Conservation (phyloP, 2,329 filamentous ascomycete species). For the Colletotrichum agaves region DNA sequence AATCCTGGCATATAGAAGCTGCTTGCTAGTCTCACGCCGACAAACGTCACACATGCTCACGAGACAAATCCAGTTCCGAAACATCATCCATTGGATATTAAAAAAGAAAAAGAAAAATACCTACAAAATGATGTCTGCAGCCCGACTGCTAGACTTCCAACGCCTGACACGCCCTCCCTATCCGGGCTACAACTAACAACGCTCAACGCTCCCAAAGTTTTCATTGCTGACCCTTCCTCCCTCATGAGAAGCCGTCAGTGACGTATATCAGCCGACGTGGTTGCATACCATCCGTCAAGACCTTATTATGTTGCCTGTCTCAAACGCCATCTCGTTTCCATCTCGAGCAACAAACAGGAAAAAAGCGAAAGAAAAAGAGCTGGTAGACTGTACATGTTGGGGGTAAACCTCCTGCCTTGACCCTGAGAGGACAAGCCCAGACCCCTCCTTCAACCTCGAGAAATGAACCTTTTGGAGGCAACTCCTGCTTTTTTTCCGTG, state of each 20-base stretch:
- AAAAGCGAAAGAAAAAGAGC: conserved; percentile 2
- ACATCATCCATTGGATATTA: conserved; percentile 33
- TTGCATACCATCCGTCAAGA: conserved; percentile 33
- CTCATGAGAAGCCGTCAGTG: conserved; percentile 21
- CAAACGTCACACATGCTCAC: too few species aligned
- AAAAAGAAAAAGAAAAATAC: background rate
- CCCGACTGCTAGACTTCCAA: conserved; percentile 29
- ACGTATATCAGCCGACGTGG: conserved; percentile 15
- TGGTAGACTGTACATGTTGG: conserved; percentile 15
- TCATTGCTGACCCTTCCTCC: conserved; percentile 34
- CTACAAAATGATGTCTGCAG: conserved; percentile 36
- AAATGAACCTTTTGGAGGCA: background rate
- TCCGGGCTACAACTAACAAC: conserved; percentile 27
- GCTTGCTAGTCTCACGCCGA: too few species aligned
- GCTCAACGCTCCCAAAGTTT: conserved; percentile 34
- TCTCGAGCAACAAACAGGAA: conserved; percentile 14
- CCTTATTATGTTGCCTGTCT: conserved; percentile 30
- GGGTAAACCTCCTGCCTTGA: background rate
- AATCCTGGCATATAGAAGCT: too few species aligned
- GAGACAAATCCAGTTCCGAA: conserved; percentile 5
- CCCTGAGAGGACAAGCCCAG: background rate
- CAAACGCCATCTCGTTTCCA: conserved; percentile 37
- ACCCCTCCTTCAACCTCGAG: background rate
- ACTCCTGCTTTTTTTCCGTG: background rate
- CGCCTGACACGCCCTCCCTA: conserved; percentile 30